Base-by-base conservation (phyloP, 2,329 filamentous ascomycete genomes). In the Emergomyces africanus region DNA sequence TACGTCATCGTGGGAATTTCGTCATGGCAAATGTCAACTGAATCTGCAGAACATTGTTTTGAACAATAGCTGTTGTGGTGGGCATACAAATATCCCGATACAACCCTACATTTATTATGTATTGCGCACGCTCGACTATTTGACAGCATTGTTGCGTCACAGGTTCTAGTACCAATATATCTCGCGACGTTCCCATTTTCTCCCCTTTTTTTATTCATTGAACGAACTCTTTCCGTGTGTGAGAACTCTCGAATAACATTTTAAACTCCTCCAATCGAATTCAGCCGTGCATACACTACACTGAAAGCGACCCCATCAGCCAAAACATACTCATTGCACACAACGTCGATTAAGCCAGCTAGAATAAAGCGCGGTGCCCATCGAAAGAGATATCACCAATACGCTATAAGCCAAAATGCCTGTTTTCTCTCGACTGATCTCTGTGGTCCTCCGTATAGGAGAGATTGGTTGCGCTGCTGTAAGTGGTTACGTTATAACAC, bases 381-480 rank as follows among this genome's bases (percentile, higher is more conserved):
- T 2, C n/a, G 18, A 9, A 5, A 50, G 25, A 50, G 18, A 28
- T 2, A 33, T n/a, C 25, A 33, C 18, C 14, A 33, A 50, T 18
- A 50, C 25, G 8, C 6, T 50, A 8, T 54, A 6, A 35, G 23
- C 53, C 42, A 69, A 53, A 60, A 82, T 82, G 79, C 72, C 72
- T 58, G 72, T 80, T 63, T 59, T 83, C 61, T 78, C 79, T 10
- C 79, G 83, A 60, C 64, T 85, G 25, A 62, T 80, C 33, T 82
- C 81, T 28, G 77, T 84, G 63, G 70, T 81, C 66, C 77, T 87
- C 65, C 83, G 84, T 68, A 69, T 81, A 14, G 79, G 77, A 65
- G 79, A 89, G 75, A 79, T 91, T 63, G 83, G 78, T 66, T 90
- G 87, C 68, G 85, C 81, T n/a, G 79, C 82, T 64, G 86, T 90